Conservation (phyloP, 495 filamentous ascomycete species). For the Poronia punctata region DNA sequence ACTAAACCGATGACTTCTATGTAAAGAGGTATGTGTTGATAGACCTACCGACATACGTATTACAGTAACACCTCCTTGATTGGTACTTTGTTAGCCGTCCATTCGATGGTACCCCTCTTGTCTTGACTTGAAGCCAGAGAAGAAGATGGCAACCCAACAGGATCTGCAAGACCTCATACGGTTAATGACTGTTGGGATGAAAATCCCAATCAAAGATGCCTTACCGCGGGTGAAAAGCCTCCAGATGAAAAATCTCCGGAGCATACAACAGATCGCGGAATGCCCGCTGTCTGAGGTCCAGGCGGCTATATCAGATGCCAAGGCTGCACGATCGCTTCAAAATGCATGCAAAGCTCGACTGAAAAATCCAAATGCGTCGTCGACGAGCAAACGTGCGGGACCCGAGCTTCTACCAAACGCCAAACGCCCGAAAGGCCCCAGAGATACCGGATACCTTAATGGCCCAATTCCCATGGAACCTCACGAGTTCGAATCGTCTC, state of each 20-base stretch:
- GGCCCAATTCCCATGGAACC: slow-evolving; percentile 43
- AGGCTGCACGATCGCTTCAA: slow-evolving; percentile 59
- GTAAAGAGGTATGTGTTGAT: too few species aligned
- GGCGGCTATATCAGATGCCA: slow-evolving; percentile 59
- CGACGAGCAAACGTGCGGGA: slow-evolving; percentile 32
- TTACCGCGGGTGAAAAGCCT: slow-evolving; percentile 63
- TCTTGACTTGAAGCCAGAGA: too few species aligned
- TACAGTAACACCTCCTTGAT: too few species aligned
- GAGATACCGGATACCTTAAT: slow-evolving; percentile 22
- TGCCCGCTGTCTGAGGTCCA: slow-evolving; percentile 47
- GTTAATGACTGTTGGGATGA: slow-evolving; percentile 66
- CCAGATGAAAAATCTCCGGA: slow-evolving; percentile 54
- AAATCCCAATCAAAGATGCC: slow-evolving; percentile 61
- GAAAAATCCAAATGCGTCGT: slow-evolving; percentile 29
- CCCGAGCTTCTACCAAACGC: slow-evolving; percentile 17
- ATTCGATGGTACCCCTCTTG: too few species aligned
- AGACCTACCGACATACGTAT: too few species aligned
- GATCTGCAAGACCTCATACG: slow-evolving; percentile 68
- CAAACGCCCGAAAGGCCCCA: slow-evolving; percentile 39
- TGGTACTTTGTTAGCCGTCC: too few species aligned
- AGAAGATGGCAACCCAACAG: slow-evolving; percentile 43
- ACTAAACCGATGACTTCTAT: too few species aligned
- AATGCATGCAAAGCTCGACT: slow-evolving; percentile 60
- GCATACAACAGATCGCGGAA: slow-evolving; percentile 57
- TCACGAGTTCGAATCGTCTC: slow-evolving; percentile 55